Conservation (phyloP, 495 filamentous ascomycete species). For the Hapsidospora chrysogenum region DNA sequence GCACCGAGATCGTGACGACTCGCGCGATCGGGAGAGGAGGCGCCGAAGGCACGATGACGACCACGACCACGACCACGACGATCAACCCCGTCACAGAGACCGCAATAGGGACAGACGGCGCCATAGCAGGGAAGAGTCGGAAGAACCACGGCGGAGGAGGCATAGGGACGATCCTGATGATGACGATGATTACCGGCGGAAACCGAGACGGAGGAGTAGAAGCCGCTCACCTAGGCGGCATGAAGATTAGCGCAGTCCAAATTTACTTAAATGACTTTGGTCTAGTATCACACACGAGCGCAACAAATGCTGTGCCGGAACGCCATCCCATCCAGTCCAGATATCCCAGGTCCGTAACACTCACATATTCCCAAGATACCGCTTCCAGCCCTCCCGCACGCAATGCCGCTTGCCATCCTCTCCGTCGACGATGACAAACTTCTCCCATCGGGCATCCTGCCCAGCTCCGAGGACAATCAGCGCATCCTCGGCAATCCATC, state of each 20-base stretch:
- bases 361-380: constrained; percentile 40
- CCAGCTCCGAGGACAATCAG: constrained; percentile 70
- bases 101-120: neutral
- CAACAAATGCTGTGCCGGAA: too few relatives aligned
- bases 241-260: too few relatives aligned
- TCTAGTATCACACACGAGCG: too few relatives aligned
- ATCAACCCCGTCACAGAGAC: neutral
- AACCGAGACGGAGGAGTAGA: neutral
- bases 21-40: constrained; percentile 2
- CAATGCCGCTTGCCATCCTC: constrained; percentile 45
- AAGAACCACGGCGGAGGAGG: neutral
- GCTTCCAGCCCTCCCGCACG: constrained; percentile 62
- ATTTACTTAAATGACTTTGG: too few relatives aligned
- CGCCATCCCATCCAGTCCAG: too few relatives aligned
- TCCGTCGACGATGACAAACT: constrained; percentile 45
- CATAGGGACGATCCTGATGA: neutral
- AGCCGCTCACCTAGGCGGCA: constrained; percentile 1
- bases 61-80: neutral
- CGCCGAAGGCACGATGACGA: neutral
- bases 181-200: neutral
- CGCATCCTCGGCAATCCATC: constrained; percentile 53
- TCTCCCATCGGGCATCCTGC: constrained; percentile 64
- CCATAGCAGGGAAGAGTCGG: neutral
- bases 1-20: constrained; percentile 8
- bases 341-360: too few relatives aligned